Conservation (phyloP, 495 filamentous ascomycete genomes). For the Penicillium simplicissimum region DNA sequence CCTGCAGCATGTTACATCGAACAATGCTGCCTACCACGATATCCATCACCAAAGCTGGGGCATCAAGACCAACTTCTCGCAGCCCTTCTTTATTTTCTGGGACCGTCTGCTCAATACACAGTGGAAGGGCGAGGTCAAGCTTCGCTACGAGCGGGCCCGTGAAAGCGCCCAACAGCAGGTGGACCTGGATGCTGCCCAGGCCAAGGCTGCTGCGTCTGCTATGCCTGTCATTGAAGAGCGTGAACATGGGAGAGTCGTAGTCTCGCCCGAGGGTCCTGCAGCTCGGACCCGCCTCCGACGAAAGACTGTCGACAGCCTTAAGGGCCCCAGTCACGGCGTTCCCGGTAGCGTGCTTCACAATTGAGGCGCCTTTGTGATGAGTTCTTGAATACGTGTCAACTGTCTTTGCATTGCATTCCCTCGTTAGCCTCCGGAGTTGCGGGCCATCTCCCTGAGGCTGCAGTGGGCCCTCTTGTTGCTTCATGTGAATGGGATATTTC, state of each 20-base stretch:
- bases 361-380: slow-evolving; percentile 18
- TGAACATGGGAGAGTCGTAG: slow-evolving; percentile 25
- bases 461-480: slow-evolving; percentile 21
- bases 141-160: slow-evolving; percentile 48
- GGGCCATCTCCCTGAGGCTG: slow-evolving; percentile 34
- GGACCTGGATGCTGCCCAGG: slow-evolving; percentile 30
- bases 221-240: slow-evolving; percentile 15
- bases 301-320: slow-evolving; percentile 46
- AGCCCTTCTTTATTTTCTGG: slow-evolving; percentile 56
- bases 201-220: slow-evolving; percentile 11
- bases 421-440: slow-evolving; percentile 33
- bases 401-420: slow-evolving; percentile 21
- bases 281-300: slow-evolving; percentile 40
- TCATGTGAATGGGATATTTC: slow-evolving; percentile 28
- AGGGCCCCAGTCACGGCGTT: slow-evolving; percentile 43
- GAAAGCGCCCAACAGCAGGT: slow-evolving; percentile 45
- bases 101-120: slow-evolving; percentile 49
- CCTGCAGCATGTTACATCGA: slow-evolving; percentile 82
- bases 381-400: slow-evolving; percentile 16
- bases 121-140: slow-evolving; percentile 47
- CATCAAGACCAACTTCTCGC: slow-evolving; percentile 67
- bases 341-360: slow-evolving; percentile 45
- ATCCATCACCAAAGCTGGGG: slow-evolving; percentile 99
- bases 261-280: slow-evolving; percentile 34
- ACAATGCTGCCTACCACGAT: slow-evolving; percentile 95